Base-by-base conservation (phyloP, 805 yeast species). In the Candida easanensis region DNA sequence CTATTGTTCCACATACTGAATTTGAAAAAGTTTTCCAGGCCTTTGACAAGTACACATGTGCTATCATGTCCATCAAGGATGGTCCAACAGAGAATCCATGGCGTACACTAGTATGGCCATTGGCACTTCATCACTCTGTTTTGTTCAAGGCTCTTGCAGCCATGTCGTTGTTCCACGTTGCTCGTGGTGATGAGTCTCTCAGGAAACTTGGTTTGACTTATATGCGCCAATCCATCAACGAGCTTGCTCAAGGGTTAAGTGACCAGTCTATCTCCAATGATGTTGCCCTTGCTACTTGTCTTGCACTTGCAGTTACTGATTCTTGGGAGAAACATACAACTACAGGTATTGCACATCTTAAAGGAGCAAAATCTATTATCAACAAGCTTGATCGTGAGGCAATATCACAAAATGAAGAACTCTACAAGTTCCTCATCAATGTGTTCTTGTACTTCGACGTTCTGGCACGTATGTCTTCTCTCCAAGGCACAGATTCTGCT, bases 401-500 rank as follows among this genome's bases (percentile, higher is more conserved):
- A 10, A 48, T 50, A 4, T 37, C 32, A n/a, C 13, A 36, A 13
- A 48, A 57, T 27, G 34, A 47, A 5, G 44, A 52, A 8, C 36
- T 53, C 3, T 56, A 50, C 48, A 46, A 41, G 27, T 56, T 56
- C 22, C 41, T 56, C 33, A 50, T 56, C 38, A 53, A 82, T 53
- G 71, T 77, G n/a, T 82, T 85, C 80, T 68, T 80, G 34, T 82
- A 82, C 58, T 73, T 78, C 51, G 87, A 82, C 58, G 86, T 82
- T 4, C 61, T 82, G 45, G 80, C 86, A 1, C 76, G 83, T 45
- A 73, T 82, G 73, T 79, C 87, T 0, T 71, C 81, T 20, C 76
- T 73, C 41, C 62, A 67, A 7, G 69, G 63, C 18, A 65, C 66
- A 14, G 79, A 76, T 20, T 26, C 50, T 1, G 53, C 50, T 1